These are phyloP conservation scores for Ehretia macrophylla DNA, from an alignment of 257 asterid genomes.

Conservation along the genomic window DNA sequence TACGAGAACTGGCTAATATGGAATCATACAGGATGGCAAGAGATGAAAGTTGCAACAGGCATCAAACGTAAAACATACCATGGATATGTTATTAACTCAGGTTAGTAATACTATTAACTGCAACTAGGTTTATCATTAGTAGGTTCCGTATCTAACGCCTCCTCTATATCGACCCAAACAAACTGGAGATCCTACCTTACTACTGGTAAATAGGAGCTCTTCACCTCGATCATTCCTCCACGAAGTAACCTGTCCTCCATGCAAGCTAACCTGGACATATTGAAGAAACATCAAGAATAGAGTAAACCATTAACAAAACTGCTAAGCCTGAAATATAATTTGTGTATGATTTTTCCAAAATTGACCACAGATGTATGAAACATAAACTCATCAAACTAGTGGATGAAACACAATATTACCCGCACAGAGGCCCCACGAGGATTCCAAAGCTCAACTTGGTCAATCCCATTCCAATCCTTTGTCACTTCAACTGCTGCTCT, in stretches of 20 bases:
- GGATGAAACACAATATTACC: constrained; percentile 24
- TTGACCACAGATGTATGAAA: too few species aligned
- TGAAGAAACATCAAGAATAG: constrained; percentile 2
- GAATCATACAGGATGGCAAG: too few species aligned
- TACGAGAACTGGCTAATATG: too few species aligned
- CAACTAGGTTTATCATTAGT: too few species aligned
- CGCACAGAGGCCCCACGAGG: constrained; percentile 83
- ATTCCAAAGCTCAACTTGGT: constrained; percentile 74
- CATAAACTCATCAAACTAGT: too few species aligned
- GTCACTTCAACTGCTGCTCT: constrained; percentile 58
- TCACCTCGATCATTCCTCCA: constrained; percentile 93
- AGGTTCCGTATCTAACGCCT: background rate
- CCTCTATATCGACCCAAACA: background rate
- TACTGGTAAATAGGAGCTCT: constrained; percentile 84
- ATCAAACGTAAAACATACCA: too few species aligned
- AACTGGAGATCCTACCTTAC: constrained; percentile 50
- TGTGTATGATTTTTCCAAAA: too few species aligned
- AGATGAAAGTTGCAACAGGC: too few species aligned
- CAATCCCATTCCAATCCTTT: constrained; percentile 88
- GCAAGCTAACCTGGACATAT: constrained; percentile 65
- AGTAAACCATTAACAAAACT: background rate
- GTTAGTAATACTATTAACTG: too few species aligned
- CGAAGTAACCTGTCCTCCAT: constrained; percentile 87
- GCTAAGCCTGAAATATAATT: background rate
- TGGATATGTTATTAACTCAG: too few species aligned